A percentile compares a stretch with the other conserved stretches of the same genome.
These are phyloP conservation scores for Jatropha multifida DNA, from an alignment of 441 rosid genomes.

Conservation along the genomic window DNA sequence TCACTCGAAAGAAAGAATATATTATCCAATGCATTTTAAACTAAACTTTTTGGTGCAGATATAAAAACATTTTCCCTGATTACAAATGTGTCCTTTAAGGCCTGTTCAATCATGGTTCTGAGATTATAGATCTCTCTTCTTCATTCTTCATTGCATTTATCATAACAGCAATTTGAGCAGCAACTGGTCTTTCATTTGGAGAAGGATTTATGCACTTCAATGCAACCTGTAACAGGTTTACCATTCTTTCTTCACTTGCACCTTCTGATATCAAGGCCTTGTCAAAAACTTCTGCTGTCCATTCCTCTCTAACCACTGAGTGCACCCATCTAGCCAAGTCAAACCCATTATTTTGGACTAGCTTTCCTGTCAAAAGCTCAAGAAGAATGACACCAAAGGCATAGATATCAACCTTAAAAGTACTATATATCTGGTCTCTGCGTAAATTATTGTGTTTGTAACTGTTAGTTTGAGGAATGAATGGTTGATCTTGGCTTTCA, in stretches of 20 bases:
- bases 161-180: slow-evolving; percentile 36
- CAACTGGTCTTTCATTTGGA: slow-evolving; percentile 43
- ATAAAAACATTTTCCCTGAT: neutral
- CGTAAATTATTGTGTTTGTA: slow-evolving; percentile 5
- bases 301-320: slow-evolving; percentile 59
- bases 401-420: slow-evolving; percentile 40
- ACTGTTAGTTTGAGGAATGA: slow-evolving; percentile 22
- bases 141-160: slow-evolving; percentile 47
- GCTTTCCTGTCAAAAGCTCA: slow-evolving; percentile 60
- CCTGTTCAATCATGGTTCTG: slow-evolving; percentile 28
- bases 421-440: neutral
- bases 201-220: slow-evolving; percentile 42
- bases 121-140: slow-evolving; percentile 44
- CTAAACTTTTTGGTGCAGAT: neutral
- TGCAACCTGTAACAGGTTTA: slow-evolving; percentile 53
- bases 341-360: slow-evolving; percentile 39
- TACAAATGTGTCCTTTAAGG: neutral
- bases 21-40: neutral
- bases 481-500: slow-evolving; percentile 34
- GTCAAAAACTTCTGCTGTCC: slow-evolving; percentile 68
- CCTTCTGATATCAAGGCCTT: slow-evolving; percentile 41
- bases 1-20: neutral
- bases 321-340: slow-evolving; percentile 59
- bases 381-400: slow-evolving; percentile 59
- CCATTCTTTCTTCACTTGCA: slow-evolving; percentile 58